Evolutionary conservation across 768 basidiomycete species (phyloP), one percentile per base, ranked within the genome.

Genomic region (Tylopilus subfusipes): DNA sequence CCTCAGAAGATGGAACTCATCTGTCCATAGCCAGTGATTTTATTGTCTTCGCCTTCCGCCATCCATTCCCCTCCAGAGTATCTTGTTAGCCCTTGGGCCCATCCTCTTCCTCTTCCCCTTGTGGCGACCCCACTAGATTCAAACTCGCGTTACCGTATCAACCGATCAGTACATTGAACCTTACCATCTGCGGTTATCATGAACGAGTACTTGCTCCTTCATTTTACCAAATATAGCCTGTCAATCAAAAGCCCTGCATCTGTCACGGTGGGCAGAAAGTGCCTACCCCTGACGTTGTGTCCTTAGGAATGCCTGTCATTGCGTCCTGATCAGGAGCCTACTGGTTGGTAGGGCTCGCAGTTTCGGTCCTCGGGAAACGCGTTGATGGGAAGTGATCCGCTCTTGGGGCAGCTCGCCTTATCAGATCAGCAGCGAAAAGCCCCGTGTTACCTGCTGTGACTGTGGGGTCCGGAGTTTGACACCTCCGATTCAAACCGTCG

Each of bases 1-100:
- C 56, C 55, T 62, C 59, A 48, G 34, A 43, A 57, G 50, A 40
- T 55, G 50, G 61, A n/a, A 70, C 59, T 59, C 55, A 69, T 52
- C 46, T 33, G 13, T 44, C 47, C 60, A 42, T 42, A 58, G 38
- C 42, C 53, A 48, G 30, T 27, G 24, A 45, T 47, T 24, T 38
- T 50, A 52, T 55, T 59, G 48, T 55, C 36, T 58, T 56, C 46
- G 22, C 27, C 31, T 54, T 53, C 30, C 24, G 51, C 33, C 44
- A 54, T 54, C 42, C 24, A 19, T 19, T n/a, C 22, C 33, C 47
- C 36, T 27, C 19, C 12, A 16, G 30, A n/a, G 5, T 27, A 42
- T 14, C 33, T 16, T 30, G 36, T 53, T 13, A 22, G 54, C 12
- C 21, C 21, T 22, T 40, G 9, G 11, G n/a, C n/a, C n/a, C n/a